Percentiles rank a stretch among this genome's conserved stretches.
Evolutionary conservation across 257 asterid species (phyloP).

Genomic region (Solanum etuberosum): DNA sequence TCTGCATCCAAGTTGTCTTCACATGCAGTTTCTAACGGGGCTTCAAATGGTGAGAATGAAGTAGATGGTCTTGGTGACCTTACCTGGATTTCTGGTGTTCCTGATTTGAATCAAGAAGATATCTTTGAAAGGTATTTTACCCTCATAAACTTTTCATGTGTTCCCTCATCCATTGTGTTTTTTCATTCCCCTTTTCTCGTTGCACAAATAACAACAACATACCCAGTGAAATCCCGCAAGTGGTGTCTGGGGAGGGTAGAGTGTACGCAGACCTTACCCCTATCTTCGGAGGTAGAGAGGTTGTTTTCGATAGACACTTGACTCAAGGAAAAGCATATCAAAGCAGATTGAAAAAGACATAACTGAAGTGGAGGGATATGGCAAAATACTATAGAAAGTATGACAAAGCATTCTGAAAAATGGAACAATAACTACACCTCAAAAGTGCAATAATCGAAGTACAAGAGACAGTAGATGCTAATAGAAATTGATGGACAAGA

Average conservation of each 20-base stretch:
- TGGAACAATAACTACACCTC: background rate
- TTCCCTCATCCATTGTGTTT: background rate
- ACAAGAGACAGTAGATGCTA: background rate
- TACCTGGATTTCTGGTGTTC: conserved; percentile 52
- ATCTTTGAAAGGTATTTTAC: conserved; percentile 59
- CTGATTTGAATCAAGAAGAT: conserved; percentile 71
- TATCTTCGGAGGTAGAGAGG: background rate
- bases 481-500: background rate
- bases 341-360: background rate
- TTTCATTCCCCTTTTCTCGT: background rate
- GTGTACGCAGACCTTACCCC: background rate
- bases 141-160: background rate
- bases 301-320: background rate
- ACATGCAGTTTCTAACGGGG: conserved; percentile 32
- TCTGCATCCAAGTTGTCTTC: conserved; percentile 40
- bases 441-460: background rate
- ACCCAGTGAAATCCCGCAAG: background rate
- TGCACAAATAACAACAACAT: background rate
- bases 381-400: background rate
- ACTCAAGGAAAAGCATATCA: background rate
- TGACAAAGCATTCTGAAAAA: background rate
- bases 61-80: conserved; percentile 45
- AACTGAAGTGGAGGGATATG: background rate
- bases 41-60: conserved; percentile 34
- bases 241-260: background rate